Evolutionary conservation across 257 asterid genomes (phyloP).

Genomic region (Nicotiana attenuata): DNA sequence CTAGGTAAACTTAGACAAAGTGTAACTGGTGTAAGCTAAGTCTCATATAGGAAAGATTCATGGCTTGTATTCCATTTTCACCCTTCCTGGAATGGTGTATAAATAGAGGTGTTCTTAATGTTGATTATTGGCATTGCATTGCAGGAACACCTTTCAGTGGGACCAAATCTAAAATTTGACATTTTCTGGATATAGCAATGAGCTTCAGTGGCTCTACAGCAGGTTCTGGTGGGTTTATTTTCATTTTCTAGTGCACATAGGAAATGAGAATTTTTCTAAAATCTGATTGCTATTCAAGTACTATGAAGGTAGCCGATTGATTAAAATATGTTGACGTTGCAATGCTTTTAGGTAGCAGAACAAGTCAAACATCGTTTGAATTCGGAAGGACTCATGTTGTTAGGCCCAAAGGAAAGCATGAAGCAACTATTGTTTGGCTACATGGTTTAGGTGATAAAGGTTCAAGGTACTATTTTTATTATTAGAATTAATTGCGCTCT

Average conservation of each 20-base stretch:
- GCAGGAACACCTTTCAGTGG: conserved; percentile 32
- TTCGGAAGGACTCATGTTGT: conserved; percentile 87
- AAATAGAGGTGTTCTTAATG: conserved; percentile 26
- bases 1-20: conserved; percentile 20
- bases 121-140: conserved; percentile 33
- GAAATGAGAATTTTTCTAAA: background rate
- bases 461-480: conserved; percentile 44
- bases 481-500: background rate
- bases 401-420: conserved; percentile 77
- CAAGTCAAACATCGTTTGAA: conserved; percentile 39
- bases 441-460: conserved; percentile 88
- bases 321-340: background rate
- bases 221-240: conserved; percentile 30
- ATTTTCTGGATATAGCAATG: conserved; percentile 23
- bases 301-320: background rate
- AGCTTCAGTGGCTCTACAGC: conserved; percentile 41
- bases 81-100: conserved; percentile 28
- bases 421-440: conserved; percentile 85
- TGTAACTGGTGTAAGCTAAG: conserved; percentile 24
- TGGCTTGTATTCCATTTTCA: conserved; percentile 26
- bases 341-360: conserved; percentile 41
- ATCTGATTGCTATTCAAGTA: conserved; percentile 3
- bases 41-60: conserved; percentile 14
- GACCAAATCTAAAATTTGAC: conserved; percentile 8
- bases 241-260: background rate